A percentile compares a stretch with the other conserved stretches of the same genome.
These are phyloP conservation scores for Elsinoe perseae DNA, from an alignment of 2,329 filamentous ascomycete species.

Conservation along the genomic window DNA sequence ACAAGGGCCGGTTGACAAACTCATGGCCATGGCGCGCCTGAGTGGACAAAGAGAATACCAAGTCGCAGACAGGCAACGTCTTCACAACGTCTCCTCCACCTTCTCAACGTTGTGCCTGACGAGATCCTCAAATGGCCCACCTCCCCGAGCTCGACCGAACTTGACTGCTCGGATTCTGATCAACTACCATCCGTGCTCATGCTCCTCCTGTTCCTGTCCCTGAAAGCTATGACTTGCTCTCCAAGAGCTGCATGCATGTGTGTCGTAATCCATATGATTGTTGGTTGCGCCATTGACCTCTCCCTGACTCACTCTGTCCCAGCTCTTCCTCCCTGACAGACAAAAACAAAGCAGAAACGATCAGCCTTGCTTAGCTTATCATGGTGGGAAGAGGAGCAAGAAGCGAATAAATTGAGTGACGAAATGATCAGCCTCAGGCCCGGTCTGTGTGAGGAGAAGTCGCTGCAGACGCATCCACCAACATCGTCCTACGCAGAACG, in stretches of 20 bases:
- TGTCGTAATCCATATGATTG: background rate
- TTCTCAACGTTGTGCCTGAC: background rate
- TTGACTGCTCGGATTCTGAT: background rate
- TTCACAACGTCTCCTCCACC: background rate
- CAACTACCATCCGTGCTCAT: background rate
- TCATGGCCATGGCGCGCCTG: background rate
- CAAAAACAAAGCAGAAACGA: background rate
- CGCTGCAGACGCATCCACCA: constrained; percentile 1
- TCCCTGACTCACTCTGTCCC: constrained; percentile 2
- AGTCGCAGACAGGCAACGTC: background rate
- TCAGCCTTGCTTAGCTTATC: constrained; percentile 3
- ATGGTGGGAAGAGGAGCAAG: background rate
- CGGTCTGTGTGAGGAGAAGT: constrained; percentile 2
- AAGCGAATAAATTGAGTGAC: constrained; percentile 8
- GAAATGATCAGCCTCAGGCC: constrained; percentile 15
- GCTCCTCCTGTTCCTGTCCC: constrained; percentile 6
- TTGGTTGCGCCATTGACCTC: background rate
- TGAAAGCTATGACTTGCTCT: background rate
- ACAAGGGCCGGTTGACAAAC: constrained; percentile 1
- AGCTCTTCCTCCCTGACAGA: background rate
- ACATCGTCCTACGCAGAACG: background rate
- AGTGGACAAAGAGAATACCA: background rate
- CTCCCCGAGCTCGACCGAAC: background rate
- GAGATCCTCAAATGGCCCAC: background rate
- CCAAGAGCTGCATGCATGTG: background rate